Evolutionary conservation across 2,329 filamentous ascomycete species (phyloP), one percentile per base, ranked within the genome.

Genomic region (Pseudocercospora cruenta): DNA sequence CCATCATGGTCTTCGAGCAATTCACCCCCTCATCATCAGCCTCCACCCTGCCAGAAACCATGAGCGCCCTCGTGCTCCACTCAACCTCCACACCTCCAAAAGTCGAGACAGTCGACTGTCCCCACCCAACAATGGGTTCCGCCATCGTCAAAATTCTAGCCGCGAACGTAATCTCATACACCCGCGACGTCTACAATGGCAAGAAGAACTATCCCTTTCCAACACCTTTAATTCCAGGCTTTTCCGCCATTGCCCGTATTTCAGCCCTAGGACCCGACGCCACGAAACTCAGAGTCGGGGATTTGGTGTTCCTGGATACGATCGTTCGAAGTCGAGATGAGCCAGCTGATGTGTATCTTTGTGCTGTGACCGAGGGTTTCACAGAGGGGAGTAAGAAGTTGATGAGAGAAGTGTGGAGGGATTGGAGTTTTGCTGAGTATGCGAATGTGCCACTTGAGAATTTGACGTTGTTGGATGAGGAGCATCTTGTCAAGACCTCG

Each of bases 141-240:
- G 63, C 58, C 7, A 65, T 83, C 10, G 72, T 84, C 53, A 75
- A 74, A 2, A 73, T 84, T 53, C 68, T 79, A 8, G 74, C 74
- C 0, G 74, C 80, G 1, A 69, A 68, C 1, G 72, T 83, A 2
- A 63, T 82, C 7, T 77, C 80, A 6, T 84, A 84, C 71, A 69
- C 73, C 16, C 68, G 74, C 31, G 78, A 80, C 1, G 72, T 84
- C 60, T 80, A 80, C 72, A 74, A 75, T 53, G 80, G 80, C n/a
- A 71, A 63, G 2, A 77, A 77, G 9, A 62, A 24, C 68, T 75
- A 74, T 66, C 49, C 67, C 0, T 76, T 78, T 47, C 77, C 79
- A 2, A 74, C 71, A 0, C 80, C 80, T 0, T 62, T 80, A 16
- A 72, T 78, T 1, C 71, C 72, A 2, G 80, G 80, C 19, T 54